phyloP scores from a whole-genome alignment of 2,329 filamentous ascomycete species.

The Fusarium tricinctum region DNA sequence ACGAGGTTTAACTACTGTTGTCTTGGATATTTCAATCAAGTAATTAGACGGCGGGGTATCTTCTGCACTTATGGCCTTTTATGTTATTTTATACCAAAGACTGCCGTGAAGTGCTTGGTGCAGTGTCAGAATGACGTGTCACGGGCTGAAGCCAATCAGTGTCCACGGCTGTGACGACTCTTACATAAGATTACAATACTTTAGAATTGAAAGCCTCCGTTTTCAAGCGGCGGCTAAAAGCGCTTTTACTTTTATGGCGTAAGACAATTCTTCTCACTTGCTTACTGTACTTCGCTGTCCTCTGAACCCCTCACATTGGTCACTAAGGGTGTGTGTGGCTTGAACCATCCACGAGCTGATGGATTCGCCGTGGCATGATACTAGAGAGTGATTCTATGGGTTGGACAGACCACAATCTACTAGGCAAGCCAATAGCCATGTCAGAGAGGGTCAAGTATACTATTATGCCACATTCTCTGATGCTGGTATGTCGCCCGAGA shows the following conservation, averaged over 20 bases:
- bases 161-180: not conserved
- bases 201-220: not conserved
- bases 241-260: not conserved
- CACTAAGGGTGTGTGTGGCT: too few relatives aligned
- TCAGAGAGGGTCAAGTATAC: too few relatives aligned
- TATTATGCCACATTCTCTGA: too few relatives aligned
- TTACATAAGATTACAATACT: constrained; percentile 3
- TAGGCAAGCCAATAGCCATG: too few relatives aligned
- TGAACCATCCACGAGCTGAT: too few relatives aligned
- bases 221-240: not conserved
- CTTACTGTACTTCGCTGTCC: too few relatives aligned
- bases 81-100: not conserved
- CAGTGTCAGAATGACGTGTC: constrained; percentile 24
- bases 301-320: too few relatives aligned
- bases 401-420: too few relatives aligned
- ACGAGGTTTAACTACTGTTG: not conserved
- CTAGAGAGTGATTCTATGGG: too few relatives aligned
- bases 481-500: too few relatives aligned
- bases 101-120: not conserved
- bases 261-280: not conserved
- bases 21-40: not conserved
- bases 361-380: too few relatives aligned
- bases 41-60: not conserved
- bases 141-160: constrained; percentile 2
- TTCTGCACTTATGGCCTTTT: not conserved